Evolutionary conservation across 2,329 filamentous ascomycete species (phyloP), one percentile per base, ranked within the genome.

Genomic region (Cadophora sp.): DNA sequence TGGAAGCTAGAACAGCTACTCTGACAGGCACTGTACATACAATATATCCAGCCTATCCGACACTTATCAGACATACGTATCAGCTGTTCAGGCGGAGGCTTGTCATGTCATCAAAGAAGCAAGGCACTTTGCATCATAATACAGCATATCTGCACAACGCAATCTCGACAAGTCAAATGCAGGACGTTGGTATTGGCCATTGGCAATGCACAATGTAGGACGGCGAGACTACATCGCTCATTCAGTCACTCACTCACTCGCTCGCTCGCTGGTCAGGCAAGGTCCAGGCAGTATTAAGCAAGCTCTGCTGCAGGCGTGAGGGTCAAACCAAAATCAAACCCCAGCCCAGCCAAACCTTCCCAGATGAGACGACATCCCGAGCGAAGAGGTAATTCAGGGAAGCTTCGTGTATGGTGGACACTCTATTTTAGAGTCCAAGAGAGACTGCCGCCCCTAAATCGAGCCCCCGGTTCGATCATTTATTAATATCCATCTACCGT

Each of bases 391-490:
- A 74, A 68, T 69, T 72, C 71, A 70, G 53, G 65, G 65, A 62
- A 40, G 29, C 51, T 51, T 62, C 55, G 65, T 70, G 63, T 69
- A 43, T 71, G 69, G 71, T 55, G 53, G 62, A 37, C 31, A 46
- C 58, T 61, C 37, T 48, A 24, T 67, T 70, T 68, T 48, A 65
- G 26, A 56, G 37, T 64, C 67, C 64, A 62, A 64, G 68, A 73
- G 66, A 68, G 69, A 70, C 71, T 73, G 64, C 72, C 72, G 71
- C 72, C 73, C 67, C 72, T 69, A 74, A 72, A 68, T 69, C 40
- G 58, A 70, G 58, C 34, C 34, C 58, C 58, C 22, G 19, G 19
- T 12, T 58, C 31, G n/a, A 24, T 22, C 29, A n/a, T 58, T 58
- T 69, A 74, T 73, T 71, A 72, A 73, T 71, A 71, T 48, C 43